phyloP scores from a whole-genome alignment of 1,284 basidiomycete species.

The Heterobasidion annosum region DNA sequence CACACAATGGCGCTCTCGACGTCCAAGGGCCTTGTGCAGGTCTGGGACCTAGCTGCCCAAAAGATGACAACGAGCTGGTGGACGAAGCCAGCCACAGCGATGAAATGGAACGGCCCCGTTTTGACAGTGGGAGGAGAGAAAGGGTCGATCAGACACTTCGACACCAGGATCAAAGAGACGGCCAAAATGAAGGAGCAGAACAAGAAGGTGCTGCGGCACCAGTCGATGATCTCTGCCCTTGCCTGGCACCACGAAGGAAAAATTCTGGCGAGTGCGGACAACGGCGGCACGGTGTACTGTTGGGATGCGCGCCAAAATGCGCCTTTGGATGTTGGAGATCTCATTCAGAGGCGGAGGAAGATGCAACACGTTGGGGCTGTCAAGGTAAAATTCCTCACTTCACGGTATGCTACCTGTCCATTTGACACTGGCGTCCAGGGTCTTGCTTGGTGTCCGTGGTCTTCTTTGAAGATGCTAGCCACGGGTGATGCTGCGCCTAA shows the following conservation, averaged over 20 bases:
- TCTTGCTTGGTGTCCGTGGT: slow-evolving; percentile 90
- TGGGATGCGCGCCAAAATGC: slow-evolving; percentile 41
- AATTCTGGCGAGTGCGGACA: slow-evolving; percentile 44
- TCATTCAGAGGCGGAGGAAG: slow-evolving; percentile 41
- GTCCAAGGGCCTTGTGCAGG: slow-evolving; percentile 35
- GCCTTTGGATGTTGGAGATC: slow-evolving; percentile 46
- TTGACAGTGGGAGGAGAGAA: slow-evolving; percentile 39
- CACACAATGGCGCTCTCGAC: slow-evolving; percentile 38
- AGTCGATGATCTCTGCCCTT: slow-evolving; percentile 34
- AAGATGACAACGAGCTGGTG: slow-evolving; percentile 34
- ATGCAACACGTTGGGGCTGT: slow-evolving; percentile 23
- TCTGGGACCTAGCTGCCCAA: slow-evolving; percentile 42
- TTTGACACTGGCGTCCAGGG: slow-evolving; percentile 38
- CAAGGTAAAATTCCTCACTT: slow-evolving; percentile 9
- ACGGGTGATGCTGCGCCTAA: slow-evolving; percentile 72
- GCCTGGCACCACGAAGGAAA: slow-evolving; percentile 41
- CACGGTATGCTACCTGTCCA: slow-evolving; percentile 2
- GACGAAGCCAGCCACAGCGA: slow-evolving; percentile 33
- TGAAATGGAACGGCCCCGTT: slow-evolving; percentile 38
- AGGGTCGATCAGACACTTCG: slow-evolving; percentile 44
- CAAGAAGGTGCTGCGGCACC: slow-evolving; percentile 40
- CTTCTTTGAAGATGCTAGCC: slow-evolving; percentile 65
- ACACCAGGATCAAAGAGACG: slow-evolving; percentile 33
- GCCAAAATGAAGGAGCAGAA: slow-evolving; percentile 43
- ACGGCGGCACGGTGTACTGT: slow-evolving; percentile 37